Conservation (phyloP, 129 eudicot species). For the Tanacetum coccineum region DNA sequence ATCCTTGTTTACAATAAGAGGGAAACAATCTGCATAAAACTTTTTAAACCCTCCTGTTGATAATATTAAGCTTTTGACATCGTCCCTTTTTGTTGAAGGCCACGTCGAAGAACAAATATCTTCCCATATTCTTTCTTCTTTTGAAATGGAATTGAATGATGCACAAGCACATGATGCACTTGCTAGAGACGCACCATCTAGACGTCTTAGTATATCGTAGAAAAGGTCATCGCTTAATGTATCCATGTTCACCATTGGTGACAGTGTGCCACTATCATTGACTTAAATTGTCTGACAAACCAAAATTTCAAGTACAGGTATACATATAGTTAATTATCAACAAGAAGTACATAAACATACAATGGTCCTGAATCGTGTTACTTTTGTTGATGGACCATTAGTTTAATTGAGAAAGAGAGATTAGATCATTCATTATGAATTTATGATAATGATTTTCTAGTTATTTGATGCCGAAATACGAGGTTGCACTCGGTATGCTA, state of each 20-base stretch:
- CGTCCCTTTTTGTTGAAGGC: slow-evolving; percentile 83
- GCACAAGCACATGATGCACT: slow-evolving; percentile 87
- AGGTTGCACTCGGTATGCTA: neutral
- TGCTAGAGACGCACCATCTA: slow-evolving; percentile 86
- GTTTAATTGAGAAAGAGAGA: too few species aligned
- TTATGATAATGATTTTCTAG: too few species aligned
- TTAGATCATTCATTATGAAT: too few species aligned
- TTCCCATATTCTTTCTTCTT: slow-evolving; percentile 90
- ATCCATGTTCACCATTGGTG: slow-evolving; percentile 48
- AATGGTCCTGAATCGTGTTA: neutral
- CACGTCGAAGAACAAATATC: slow-evolving; percentile 68
- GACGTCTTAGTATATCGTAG: slow-evolving; percentile 75
- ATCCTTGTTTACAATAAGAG: slow-evolving; percentile 73
- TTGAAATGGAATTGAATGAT: slow-evolving; percentile 60
- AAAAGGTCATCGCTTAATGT: slow-evolving; percentile 59
- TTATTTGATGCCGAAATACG: neutral
- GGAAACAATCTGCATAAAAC: slow-evolving; percentile 88
- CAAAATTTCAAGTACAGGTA: neutral
- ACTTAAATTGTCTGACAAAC: slow-evolving; percentile 36
- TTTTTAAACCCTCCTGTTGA: slow-evolving; percentile 86
- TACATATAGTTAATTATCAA: neutral
- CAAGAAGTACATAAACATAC: neutral
- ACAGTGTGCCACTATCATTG: slow-evolving; percentile 25
- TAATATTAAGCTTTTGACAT: slow-evolving; percentile 56
- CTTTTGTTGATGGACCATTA: too few species aligned